phyloP scores from a whole-genome alignment of 2,329 filamentous ascomycete species.

The Botryotinia globosa region DNA sequence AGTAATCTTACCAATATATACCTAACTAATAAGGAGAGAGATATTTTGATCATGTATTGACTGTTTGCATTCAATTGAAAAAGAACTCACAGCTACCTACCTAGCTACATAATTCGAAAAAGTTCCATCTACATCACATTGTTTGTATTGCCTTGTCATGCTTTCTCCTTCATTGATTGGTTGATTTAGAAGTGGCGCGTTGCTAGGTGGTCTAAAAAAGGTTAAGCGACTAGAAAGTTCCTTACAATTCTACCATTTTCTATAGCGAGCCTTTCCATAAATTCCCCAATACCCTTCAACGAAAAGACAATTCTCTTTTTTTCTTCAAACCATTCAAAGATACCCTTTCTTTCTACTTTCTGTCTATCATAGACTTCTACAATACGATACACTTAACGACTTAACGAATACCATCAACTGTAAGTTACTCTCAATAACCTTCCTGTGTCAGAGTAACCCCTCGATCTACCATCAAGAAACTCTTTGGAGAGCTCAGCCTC shows the following conservation, averaged over 20 bases:
- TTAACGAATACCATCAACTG: constrained; percentile 19
- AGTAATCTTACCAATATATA: neutral
- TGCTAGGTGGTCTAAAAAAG: constrained; percentile 3
- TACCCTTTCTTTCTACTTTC: constrained; percentile 19
- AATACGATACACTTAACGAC: constrained; percentile 16
- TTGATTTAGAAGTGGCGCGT: neutral
- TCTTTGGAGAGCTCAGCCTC: neutral
- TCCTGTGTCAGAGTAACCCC: too few relatives aligned
- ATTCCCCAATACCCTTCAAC: constrained; percentile 15
- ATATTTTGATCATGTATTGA: neutral
- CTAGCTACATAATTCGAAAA: constrained; percentile 5
- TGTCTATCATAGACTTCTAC: constrained; percentile 17
- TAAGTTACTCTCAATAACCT: constrained; percentile 2
- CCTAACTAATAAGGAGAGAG: neutral
- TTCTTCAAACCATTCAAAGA: constrained; percentile 18
- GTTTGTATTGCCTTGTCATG: neutral
- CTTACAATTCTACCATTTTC: constrained; percentile 22
- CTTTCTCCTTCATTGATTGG: neutral
- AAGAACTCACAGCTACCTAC: neutral
- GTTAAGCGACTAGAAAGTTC: constrained; percentile 16
- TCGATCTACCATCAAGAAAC: neutral
- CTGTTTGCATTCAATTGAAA: constrained; percentile 3
- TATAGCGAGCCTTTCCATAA: constrained; percentile 19
- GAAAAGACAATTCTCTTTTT: constrained; percentile 10
- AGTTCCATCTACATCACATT: constrained; percentile 3